A percentile compares a stretch with the other conserved stretches of the same genome.
Evolutionary conservation across 2,329 filamentous ascomycete species (phyloP).

Genomic region (Claviceps purpurea): DNA sequence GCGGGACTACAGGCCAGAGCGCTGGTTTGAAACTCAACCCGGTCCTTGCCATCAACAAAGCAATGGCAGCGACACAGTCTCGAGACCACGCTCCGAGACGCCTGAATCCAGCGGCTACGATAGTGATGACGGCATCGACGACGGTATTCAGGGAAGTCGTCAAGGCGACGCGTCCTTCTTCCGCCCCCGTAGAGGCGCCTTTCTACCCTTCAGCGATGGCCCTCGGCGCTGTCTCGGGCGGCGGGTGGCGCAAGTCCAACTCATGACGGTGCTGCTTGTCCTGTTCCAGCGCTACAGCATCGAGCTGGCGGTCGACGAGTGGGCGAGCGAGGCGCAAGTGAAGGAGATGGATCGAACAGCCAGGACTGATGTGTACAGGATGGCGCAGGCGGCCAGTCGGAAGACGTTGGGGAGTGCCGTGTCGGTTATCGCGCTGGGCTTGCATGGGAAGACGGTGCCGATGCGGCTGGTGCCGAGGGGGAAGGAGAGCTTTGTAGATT

Average conservation of each 20-base stretch:
- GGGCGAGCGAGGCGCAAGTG: slow-evolving; percentile 40
- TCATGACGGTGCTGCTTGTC: slow-evolving; percentile 40
- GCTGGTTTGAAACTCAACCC: slow-evolving; percentile 44
- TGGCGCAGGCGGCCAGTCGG: slow-evolving; percentile 42
- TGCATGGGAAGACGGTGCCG: slow-evolving; percentile 48
- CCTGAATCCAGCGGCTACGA: slow-evolving; percentile 9
- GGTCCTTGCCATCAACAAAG: slow-evolving; percentile 7
- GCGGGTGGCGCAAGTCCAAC: slow-evolving; percentile 46
- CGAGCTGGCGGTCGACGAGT: slow-evolving; percentile 55
- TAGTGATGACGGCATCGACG: slow-evolving; percentile 36
- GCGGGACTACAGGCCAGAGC: slow-evolving; percentile 55
- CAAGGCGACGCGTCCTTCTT: slow-evolving; percentile 49
- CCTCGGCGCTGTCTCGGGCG: slow-evolving; percentile 43
- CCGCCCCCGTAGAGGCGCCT: slow-evolving; percentile 41
- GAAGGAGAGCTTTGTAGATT: slow-evolving; percentile 49
- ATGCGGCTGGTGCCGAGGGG: slow-evolving; percentile 57
- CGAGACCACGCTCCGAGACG: background rate
- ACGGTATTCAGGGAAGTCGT: slow-evolving; percentile 12
- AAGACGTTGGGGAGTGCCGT: slow-evolving; percentile 39
- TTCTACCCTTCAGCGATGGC: slow-evolving; percentile 45
- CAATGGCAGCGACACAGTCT: background rate
- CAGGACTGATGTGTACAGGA: slow-evolving; percentile 42
- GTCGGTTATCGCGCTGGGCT: slow-evolving; percentile 58
- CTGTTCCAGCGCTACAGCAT: slow-evolving; percentile 48
- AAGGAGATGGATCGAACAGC: slow-evolving; percentile 31